Base-by-base conservation (phyloP, 495 filamentous ascomycete species). In the Tuber microsphaerosporum region DNA sequence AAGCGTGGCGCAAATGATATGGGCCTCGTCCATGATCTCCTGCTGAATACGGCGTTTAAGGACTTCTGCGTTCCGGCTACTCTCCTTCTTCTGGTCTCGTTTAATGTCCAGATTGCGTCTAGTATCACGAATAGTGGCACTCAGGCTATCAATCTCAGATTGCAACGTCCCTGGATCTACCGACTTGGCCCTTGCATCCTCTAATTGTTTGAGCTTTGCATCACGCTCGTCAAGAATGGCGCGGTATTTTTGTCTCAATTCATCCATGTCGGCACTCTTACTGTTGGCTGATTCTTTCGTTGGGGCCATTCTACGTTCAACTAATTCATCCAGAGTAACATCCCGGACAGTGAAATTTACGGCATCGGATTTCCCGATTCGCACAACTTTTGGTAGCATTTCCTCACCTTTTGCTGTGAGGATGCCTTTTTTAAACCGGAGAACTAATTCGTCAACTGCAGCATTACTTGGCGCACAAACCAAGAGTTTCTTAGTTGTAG, bases 391-490 rank as follows among this genome's bases (percentile, higher is more conserved):
- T 76, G 97, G 86, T 78, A 90, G 91, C 77, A 92, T 90, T 9
- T 85, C 82, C 20, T 89, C 86, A 0, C 96, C 96, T 65, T 88
- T 88, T 72, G 88, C 85, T 0, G 92, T 94, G 81, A 91, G 97
- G 69, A 98, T 88, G 5, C 95, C 95, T 71, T 90, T 85, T 84
- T 95, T 97, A 80, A 99, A 89, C 84, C 95, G 90, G 83, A 97
- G 89, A 20, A 99, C 95, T 73, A 99, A 84, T 84, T 99, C 95
- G 82, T 99, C 95, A 2, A 98, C 95, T 39, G 95, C 95, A 7
- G 95, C 95, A 83, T 99, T 99, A 87, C 93, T 97, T 39, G 95
- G 95, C 39, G 95, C 95, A 80, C 95, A 99, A 37, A 99, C 91
- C 45, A 99, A 88, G 37, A 99, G 87, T 83, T 98, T 99, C 85